Evolutionary conservation across 1,284 basidiomycete genomes (phyloP), one percentile per base, ranked within the genome.

Genomic region (Boletus semigastroideus): DNA sequence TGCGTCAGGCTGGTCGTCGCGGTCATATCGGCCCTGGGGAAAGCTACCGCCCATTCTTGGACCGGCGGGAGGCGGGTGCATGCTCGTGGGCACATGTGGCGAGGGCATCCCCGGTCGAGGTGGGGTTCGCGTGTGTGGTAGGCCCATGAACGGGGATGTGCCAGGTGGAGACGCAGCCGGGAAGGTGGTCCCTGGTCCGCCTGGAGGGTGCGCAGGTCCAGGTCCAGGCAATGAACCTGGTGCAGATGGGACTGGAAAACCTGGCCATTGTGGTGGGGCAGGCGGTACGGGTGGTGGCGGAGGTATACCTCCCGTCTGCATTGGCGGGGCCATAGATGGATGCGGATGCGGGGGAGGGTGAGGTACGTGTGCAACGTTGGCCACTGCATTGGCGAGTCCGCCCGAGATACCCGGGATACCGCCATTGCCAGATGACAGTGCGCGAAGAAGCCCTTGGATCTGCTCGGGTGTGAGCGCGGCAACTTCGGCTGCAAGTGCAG

Each of bases 391-490:
- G 27, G 67, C 67, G 19, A 68, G 63, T 19, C 67, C 62, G 2
- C 64, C 53, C 46, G 68, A 60, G 36, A 69, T 53, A n/a, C 64
- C 63, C 0, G 59, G 55, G 20, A 64, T 56, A 33, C 65, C 55
- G 5, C 61, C 59, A 16, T 67, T 70, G 8, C 61, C 60, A 9
- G 69, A 67, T 7, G 65, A 64, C 19, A 84, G 67, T 0, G 79
- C 71, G 37, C 76, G 76, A 25, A 86, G 65, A 63, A 85, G 75
- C 22, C 74, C 68, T 51, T 82, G 79, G 22, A 86, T 77, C 63
- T 85, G 83, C 49, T 83, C 83, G 0, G 80, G 82, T 2, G 82
- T 83, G 25, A 84, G 71, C 9, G 80, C 72, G 1, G 82, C 79
- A 8, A 84, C 75, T 59, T 67, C 66, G 13, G 70, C 69, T 31